Base-by-base conservation (phyloP, 2,329 filamentous ascomycete species). In the Cercospora sojina region DNA sequence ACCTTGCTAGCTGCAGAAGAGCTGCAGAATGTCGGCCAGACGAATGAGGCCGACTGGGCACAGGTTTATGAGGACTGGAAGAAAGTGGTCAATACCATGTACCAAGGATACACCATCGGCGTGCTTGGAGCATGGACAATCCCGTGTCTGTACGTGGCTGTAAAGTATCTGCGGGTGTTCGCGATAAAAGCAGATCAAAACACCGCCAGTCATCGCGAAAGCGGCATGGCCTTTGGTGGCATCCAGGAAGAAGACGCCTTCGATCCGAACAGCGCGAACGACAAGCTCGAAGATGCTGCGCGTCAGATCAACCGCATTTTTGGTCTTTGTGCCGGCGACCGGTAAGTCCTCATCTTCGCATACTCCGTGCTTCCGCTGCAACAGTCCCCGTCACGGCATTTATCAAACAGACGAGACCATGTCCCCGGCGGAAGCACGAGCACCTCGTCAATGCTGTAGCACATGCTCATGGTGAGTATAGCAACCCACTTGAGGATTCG, bases 221-320 rank as follows among this genome's bases (percentile, higher is more conserved):
- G 66, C 32, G 74, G 75, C 27, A 16, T 76, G 8, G 71, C 70
- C 0, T 75, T 74, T 55, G 74, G 70, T 31, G 81, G 79, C 29
- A 89, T 93, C 72, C 87, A 91, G 71, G 93, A 97, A 76, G 93
- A 97, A 76, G 93, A 97, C 76, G 88, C 96, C 69, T 89, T 93
- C 67, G 86, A 87, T 0, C 90, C 93, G 67, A 79, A 85, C 13
- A 89, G 91, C 73, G 91, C 92, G 77, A 89, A 96, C 74, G 90
- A 93, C 69, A 93, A 91, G 76, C 83, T 99, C 29, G 91, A 97
- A 77, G 93, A 98, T 78, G 93, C 93, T 38, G 93, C 95, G 16
- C 88, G 94, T 70, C 88, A 94, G 53, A 88, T 99, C 67, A 98
- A 97, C 78, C 87, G 91, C 58, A 93, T 98, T 71, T 99, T 98